phyloP scores from a whole-genome alignment of 257 asterid genomes.

The Galeopsis tetrahit region DNA sequence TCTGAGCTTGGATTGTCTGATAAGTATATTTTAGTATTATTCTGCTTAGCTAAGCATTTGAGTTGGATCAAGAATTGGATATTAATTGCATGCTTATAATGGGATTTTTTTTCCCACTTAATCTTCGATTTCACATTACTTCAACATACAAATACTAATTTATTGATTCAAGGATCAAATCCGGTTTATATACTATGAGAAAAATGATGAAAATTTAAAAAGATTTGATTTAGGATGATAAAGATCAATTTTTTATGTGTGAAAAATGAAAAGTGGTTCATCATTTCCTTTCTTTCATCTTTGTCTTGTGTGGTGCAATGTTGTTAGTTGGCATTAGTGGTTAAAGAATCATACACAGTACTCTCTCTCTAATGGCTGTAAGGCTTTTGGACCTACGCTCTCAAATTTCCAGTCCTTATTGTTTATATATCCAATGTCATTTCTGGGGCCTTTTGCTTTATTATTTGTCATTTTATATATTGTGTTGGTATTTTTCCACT shows the following conservation, averaged over 20 bases:
- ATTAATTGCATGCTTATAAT: conserved; percentile 14
- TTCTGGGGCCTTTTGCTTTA: background rate
- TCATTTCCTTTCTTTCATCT: background rate
- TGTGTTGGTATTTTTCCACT: background rate
- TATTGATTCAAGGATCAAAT: background rate
- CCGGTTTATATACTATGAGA: background rate
- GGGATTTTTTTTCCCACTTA: conserved; percentile 21
- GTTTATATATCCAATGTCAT: conserved; percentile 20
- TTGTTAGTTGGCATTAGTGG: conserved; percentile 28
- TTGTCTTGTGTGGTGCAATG: conserved; percentile 28
- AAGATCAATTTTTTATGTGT: conserved; percentile 11
- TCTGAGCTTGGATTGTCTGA: conserved; percentile 18
- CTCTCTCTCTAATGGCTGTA: conserved; percentile 18
- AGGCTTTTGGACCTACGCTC: conserved; percentile 33
- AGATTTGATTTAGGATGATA: conserved; percentile 5
- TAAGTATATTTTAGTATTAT: background rate
- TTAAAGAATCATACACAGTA: conserved; percentile 13
- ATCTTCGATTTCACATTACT: background rate
- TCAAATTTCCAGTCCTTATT: conserved; percentile 8
- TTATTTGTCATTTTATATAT: conserved; percentile 15
- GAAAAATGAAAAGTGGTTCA: conserved; percentile 10
- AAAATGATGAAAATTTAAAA: background rate
- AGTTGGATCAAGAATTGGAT: conserved; percentile 7
- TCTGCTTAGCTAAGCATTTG: background rate
- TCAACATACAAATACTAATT: background rate